Evolutionary conservation across 768 basidiomycete genomes (phyloP), one percentile per base, ranked within the genome.

Genomic region (Lactarius psammicola): DNA sequence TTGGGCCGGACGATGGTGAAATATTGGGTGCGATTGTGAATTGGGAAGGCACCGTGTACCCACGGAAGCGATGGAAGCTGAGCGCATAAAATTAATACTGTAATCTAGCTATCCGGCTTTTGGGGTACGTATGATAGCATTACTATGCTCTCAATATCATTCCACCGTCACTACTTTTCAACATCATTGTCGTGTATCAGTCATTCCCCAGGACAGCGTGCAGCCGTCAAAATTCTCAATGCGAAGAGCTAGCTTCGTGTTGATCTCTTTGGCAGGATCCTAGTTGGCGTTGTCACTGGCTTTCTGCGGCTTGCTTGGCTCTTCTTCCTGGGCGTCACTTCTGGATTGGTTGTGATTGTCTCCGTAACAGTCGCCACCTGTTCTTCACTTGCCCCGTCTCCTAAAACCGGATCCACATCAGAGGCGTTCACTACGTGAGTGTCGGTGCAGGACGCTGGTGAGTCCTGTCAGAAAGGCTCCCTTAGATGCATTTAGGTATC

Each of bases 21-120:
- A 78, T 92, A 40, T 76, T 92, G 1, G 91, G 92, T 5, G 89
- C 91, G 63, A 86, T 91, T 55, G 92, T 94, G 26, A 94, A 94
- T 69, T 92, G 89, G 82, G 90, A 93, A 76, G 81, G 82, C 23
- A 85, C 85, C 3, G 73, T 82, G 1, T 84, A 89, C 71, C 85
- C 88, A 3, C 80, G 89, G 53, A 94, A 94, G 75, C 79, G 90
- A 55, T 94, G 92, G 92, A 90, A 82, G 70, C 75, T 88, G 31
- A 59, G 70, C 33, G 64, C 72, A 68, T 74, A 68, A 58, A 53
- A 38, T 55, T 31, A 44, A 44, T 59, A 15, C 13, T 38, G 36
- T n/a, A n/a, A 31, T 60, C 42, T 23, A 28, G 33, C 23, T 15
- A 57, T 57, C n/a, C 20, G 11, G n/a, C 33, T 26, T 46, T 54